Evolutionary conservation across 805 yeast genomes (phyloP).

Genomic region (Vanderwaltozyma verrucispora): DNA sequence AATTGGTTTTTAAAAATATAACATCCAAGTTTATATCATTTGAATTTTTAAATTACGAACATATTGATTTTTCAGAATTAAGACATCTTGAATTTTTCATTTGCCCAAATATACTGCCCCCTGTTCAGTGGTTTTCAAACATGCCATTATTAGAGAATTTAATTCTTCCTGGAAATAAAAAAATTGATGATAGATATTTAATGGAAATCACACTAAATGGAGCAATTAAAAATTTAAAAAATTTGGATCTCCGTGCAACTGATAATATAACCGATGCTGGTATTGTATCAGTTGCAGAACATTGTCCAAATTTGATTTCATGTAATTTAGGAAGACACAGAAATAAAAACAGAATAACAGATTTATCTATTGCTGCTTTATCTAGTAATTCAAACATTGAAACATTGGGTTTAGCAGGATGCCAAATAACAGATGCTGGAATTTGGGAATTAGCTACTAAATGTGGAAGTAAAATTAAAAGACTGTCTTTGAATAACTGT

Average conservation of each 20-base stretch:
- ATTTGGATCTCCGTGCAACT: slow-evolving; percentile 77
- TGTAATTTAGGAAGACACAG: slow-evolving; percentile 72
- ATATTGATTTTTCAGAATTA: slow-evolving; percentile 1
- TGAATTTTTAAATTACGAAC: slow-evolving; percentile 26
- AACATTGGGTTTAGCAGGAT: slow-evolving; percentile 86
- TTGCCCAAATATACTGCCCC: slow-evolving; percentile 63
- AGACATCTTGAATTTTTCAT: slow-evolving; percentile 73
- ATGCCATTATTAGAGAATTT: slow-evolving; percentile 29
- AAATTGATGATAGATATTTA: slow-evolving; percentile 51
- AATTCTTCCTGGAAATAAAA: slow-evolving; percentile 61
- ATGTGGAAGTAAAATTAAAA: slow-evolving; percentile 40
- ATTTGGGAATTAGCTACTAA: slow-evolving; percentile 68
- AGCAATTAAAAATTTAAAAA: slow-evolving; percentile 47
- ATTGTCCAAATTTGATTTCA: slow-evolving; percentile 46
- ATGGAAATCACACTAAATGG: slow-evolving; percentile 36
- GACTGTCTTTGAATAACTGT: slow-evolving; percentile 73
- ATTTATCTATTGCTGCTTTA: slow-evolving; percentile 50
- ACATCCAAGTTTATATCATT: slow-evolving; percentile 22
- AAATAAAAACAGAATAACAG: slow-evolving; percentile 58
- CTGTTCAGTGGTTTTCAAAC: slow-evolving; percentile 35
- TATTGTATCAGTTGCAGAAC: slow-evolving; percentile 50
- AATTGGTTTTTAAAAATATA: slow-evolving; percentile 1
- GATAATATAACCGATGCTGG: slow-evolving; percentile 69
- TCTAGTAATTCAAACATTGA: slow-evolving; percentile 45
- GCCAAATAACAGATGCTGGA: slow-evolving; percentile 63